phyloP scores from a whole-genome alignment of 768 basidiomycete genomes.

The Podaxis sp. region DNA sequence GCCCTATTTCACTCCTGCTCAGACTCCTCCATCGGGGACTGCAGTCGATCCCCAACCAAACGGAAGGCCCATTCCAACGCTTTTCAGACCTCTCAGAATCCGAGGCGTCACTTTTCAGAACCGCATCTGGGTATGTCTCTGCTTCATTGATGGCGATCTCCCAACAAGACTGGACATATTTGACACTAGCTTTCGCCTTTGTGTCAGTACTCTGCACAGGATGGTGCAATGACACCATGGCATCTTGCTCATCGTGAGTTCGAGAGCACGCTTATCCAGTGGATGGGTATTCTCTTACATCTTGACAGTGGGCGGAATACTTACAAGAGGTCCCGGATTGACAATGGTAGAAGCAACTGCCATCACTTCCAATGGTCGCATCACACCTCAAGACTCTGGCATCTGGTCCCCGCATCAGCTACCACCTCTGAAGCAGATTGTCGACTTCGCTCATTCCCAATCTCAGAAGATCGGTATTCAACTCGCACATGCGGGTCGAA shows the following conservation, averaged over 20 bases:
- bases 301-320: slow-evolving; percentile 40
- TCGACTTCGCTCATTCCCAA: slow-evolving; percentile 67
- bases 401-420: slow-evolving; percentile 52
- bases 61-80: slow-evolving; percentile 23
- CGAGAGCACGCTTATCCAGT: slow-evolving; percentile 17
- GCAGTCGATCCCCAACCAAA: slow-evolving; percentile 34
- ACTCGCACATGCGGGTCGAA: slow-evolving; percentile 71
- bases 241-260: slow-evolving; percentile 55
- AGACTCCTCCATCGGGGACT: slow-evolving; percentile 39
- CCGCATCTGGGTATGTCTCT: slow-evolving; percentile 33
- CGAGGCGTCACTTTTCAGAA: slow-evolving; percentile 49
- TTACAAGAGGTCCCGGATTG: slow-evolving; percentile 47
- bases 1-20: slow-evolving; percentile 43
- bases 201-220: slow-evolving; percentile 54
- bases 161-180: no score
- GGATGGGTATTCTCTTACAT: not conserved
- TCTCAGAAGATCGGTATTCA: slow-evolving; percentile 69
- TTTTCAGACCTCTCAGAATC: slow-evolving; percentile 54
- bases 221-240: slow-evolving; percentile 51
- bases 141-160: no score
- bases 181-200: slow-evolving; percentile 42
- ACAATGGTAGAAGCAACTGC: slow-evolving; percentile 63
- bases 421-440: slow-evolving; percentile 19
- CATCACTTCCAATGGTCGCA: slow-evolving; percentile 49
- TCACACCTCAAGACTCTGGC: slow-evolving; percentile 57